phyloP scores from a whole-genome alignment of 345 rosid species.

The Eucalyptus sideroxylon region DNA sequence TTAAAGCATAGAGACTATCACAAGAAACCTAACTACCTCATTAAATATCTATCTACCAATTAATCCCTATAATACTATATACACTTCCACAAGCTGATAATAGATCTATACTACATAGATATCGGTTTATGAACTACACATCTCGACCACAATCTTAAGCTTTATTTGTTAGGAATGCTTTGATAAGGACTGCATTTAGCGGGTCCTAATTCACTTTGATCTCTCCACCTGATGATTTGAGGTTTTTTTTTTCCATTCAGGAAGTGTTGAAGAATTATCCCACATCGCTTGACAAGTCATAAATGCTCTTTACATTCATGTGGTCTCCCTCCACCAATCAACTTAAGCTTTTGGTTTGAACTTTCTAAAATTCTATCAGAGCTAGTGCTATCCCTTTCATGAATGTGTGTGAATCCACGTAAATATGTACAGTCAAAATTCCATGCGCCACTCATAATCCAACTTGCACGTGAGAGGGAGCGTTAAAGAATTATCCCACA shows the following conservation, averaged over 20 bases:
- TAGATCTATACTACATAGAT: neutral
- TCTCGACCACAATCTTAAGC: neutral
- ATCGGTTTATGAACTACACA: neutral
- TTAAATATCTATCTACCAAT: neutral
- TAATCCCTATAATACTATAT: neutral
- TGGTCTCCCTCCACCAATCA: neutral
- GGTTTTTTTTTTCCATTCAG: neutral
- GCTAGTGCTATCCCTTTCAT: neutral
- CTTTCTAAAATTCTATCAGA: neutral
- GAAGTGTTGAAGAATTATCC: neutral
- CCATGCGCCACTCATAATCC: neutral
- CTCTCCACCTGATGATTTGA: neutral
- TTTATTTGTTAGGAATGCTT: neutral
- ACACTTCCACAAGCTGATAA: neutral
- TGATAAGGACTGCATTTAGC: neutral
- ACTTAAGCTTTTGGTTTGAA: neutral
- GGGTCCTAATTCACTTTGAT: neutral
- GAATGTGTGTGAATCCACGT: neutral
- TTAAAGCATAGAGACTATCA: neutral
- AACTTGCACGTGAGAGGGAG: neutral
- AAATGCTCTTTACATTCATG: neutral
- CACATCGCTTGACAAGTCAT: neutral
- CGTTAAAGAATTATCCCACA: neutral
- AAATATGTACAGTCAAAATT: neutral
- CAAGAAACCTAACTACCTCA: neutral